Percentiles rank a stretch among this genome's conserved stretches.
Conservation (phyloP, 257 asterid genomes). For the Nicotiana undulata region DNA sequence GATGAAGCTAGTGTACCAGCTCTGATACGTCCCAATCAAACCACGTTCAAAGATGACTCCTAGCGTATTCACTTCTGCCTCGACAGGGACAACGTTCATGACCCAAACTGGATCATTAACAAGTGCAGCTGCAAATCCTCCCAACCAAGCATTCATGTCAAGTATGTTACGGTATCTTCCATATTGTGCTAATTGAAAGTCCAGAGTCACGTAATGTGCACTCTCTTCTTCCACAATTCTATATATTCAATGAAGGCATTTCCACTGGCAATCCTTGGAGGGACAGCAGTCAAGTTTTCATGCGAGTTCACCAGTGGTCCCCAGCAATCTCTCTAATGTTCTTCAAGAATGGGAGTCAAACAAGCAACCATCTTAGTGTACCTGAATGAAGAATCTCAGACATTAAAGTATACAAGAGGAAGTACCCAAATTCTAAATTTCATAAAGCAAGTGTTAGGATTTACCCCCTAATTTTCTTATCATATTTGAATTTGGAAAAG, state of each 20-base stretch:
- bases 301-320: slow-evolving; percentile 67
- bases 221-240: slow-evolving; percentile 59
- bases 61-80: slow-evolving; percentile 48
- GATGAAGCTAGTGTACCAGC: slow-evolving; percentile 37
- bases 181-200: slow-evolving; percentile 60
- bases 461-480: no score
- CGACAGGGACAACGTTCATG: slow-evolving; percentile 67
- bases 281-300: slow-evolving; percentile 53
- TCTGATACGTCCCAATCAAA: slow-evolving; percentile 76
- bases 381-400: slow-evolving; percentile 27
- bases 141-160: slow-evolving; percentile 84
- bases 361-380: slow-evolving; percentile 79
- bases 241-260: slow-evolving; percentile 45
- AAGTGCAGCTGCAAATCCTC: slow-evolving; percentile 93
- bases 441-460: no score
- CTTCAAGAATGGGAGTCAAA: slow-evolving; percentile 76
- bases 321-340: slow-evolving; percentile 56
- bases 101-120: slow-evolving; percentile 82
- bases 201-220: slow-evolving; percentile 59
- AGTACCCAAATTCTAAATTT: no score
- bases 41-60: slow-evolving; percentile 89
- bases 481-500: no score
- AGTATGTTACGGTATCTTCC: slow-evolving; percentile 85
- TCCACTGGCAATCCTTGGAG: slow-evolving; percentile 66
- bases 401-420: no score